Evolutionary conservation across 1,284 basidiomycete genomes (phyloP).

Genomic region (Tilletiaria anomala): DNA sequence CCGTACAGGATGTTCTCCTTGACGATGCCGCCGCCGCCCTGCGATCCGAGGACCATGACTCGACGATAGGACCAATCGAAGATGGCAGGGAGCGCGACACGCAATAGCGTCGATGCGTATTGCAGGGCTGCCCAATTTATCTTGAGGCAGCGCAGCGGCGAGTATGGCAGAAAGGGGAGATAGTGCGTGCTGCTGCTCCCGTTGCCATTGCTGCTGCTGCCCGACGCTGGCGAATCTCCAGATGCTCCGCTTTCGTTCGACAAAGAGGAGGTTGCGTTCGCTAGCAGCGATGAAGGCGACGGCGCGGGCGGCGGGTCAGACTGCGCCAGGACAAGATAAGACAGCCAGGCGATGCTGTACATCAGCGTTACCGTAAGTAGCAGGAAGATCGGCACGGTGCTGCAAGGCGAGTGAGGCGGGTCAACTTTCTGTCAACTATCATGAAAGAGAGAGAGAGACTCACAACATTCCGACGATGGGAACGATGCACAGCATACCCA

Average conservation of each 20-base stretch:
- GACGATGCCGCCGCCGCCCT: slow-evolving; percentile 21
- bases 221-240: too few species aligned
- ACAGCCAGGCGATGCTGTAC: slow-evolving; percentile 35
- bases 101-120: slow-evolving; percentile 20
- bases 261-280: background rate
- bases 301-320: slow-evolving; percentile 21
- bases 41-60: slow-evolving; percentile 35
- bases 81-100: slow-evolving; percentile 20
- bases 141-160: slow-evolving; percentile 28
- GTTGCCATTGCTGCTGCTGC: background rate
- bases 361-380: slow-evolving; percentile 25
- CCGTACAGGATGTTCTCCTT: slow-evolving; percentile 34
- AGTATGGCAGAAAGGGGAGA: slow-evolving; percentile 32
- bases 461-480: slow-evolving; percentile 23
- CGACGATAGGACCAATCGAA: slow-evolving; percentile 32
- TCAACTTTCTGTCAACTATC: too few species aligned
- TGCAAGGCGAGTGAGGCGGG: too few species aligned
- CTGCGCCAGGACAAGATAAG: slow-evolving; percentile 36
- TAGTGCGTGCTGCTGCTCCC: slow-evolving; percentile 2
- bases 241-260: too few species aligned
- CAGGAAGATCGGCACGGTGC: slow-evolving; percentile 34
- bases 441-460: too few species aligned
- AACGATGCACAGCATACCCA: slow-evolving; percentile 20
- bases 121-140: slow-evolving; percentile 23
- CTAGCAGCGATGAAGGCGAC: slow-evolving; percentile 8